Evolutionary conservation across 2,329 filamentous ascomycete genomes (phyloP).

Genomic region (Trichoderma brevicompactum): DNA sequence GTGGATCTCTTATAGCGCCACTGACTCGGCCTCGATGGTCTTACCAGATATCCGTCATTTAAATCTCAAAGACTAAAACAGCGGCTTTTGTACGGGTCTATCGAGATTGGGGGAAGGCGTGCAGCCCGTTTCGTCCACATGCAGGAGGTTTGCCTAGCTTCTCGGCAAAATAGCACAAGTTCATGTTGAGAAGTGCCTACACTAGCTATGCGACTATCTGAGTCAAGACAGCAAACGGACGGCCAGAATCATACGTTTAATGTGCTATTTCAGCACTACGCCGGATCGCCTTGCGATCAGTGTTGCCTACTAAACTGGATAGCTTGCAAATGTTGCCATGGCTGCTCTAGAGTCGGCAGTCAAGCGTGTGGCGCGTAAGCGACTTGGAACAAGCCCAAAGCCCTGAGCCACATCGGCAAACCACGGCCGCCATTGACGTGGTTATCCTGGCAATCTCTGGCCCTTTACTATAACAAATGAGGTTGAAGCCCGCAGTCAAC

Average conservation of each 20-base stretch:
- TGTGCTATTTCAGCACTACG: slow-evolving; percentile 7
- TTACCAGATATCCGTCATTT: slow-evolving; percentile 18
- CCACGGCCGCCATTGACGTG: neutral
- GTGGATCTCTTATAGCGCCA: slow-evolving; percentile 23
- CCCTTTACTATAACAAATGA: neutral
- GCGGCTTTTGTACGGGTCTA: slow-evolving; percentile 4
- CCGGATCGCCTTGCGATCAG: neutral
- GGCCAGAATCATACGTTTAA: slow-evolving; percentile 17
- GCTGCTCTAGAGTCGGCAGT: slow-evolving; percentile 10
- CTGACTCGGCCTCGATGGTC: slow-evolving; percentile 25
- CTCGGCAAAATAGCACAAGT: slow-evolving; percentile 7
- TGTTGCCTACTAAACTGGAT: neutral
- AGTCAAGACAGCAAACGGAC: slow-evolving; percentile 16
- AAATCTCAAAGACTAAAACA: slow-evolving; percentile 15
- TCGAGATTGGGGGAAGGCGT: slow-evolving; percentile 20
- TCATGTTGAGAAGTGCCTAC: neutral
- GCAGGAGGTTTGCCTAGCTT: slow-evolving; percentile 17
- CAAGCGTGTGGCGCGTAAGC: slow-evolving; percentile 10
- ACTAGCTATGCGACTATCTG: neutral
- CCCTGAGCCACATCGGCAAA: neutral
- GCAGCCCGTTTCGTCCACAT: slow-evolving; percentile 21
- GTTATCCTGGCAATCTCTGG: neutral
- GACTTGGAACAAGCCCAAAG: neutral
- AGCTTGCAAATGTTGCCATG: slow-evolving; percentile 4
- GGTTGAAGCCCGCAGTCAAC: neutral